A percentile compares a stretch with the other conserved stretches of the same genome.
phyloP scores from a whole-genome alignment of 2,329 filamentous ascomycete species.

The Hymenoscyphus fructigenus region DNA sequence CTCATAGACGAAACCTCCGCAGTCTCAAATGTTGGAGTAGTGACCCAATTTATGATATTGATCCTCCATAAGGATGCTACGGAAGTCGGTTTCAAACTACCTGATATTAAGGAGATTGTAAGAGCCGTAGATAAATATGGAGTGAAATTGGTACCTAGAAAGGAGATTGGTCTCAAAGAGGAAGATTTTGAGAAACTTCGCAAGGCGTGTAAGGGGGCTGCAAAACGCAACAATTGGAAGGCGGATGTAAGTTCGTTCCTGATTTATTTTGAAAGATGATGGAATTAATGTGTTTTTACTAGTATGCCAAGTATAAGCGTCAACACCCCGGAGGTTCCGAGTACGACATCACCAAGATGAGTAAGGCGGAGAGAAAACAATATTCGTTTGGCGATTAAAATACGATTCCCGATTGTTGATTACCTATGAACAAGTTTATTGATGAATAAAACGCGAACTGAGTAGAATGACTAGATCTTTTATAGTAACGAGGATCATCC shows the following conservation, averaged over 20 bases:
- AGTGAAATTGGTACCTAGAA: not conserved
- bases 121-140: constrained; percentile 12
- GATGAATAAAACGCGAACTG: too few species aligned
- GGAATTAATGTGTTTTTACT: constrained; percentile 1
- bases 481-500: too few species aligned
- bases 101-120: constrained; percentile 50
- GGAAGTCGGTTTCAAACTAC: constrained; percentile 38
- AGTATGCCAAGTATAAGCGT: constrained; percentile 15
- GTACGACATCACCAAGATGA: constrained; percentile 18
- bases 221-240: constrained; percentile 7
- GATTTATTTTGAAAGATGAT: not conserved
- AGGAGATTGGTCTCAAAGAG: too few species aligned
- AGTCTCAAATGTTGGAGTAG: constrained; percentile 47
- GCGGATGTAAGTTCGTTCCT: constrained; percentile 10
- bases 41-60: constrained; percentile 46
- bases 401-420: too few species aligned
- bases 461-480: too few species aligned
- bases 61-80: constrained; percentile 48
- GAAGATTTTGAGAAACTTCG: too few species aligned
- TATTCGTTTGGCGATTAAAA: too few species aligned
- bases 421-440: too few species aligned
- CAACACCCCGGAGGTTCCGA: constrained; percentile 10
- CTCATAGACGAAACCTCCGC: constrained; percentile 39
- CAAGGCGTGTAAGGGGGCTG: too few species aligned
- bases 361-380: too few species aligned